Percentiles rank a stretch among this genome's conserved stretches.
Evolutionary conservation across 179 eudicot species (phyloP).

Genomic region (Pouteria campechiana): DNA sequence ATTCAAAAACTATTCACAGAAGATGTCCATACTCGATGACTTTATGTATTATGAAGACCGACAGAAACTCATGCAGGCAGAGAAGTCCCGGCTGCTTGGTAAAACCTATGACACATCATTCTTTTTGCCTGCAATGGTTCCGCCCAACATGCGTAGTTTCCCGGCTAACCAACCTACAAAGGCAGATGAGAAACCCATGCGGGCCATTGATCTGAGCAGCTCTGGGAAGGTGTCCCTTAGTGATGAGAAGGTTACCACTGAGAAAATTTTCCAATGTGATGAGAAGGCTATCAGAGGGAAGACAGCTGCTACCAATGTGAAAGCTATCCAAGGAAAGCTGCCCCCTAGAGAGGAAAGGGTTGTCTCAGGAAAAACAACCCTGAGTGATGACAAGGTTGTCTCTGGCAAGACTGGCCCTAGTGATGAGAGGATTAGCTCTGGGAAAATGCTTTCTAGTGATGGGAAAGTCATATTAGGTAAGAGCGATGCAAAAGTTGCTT

Average conservation of each 20-base stretch:
- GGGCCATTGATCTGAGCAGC: slow-evolving; percentile 8
- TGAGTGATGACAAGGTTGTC: no score
- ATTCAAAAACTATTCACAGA: slow-evolving; percentile 50
- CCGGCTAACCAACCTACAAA: slow-evolving; percentile 18
- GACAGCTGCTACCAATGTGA: no score
- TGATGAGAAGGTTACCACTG: slow-evolving; percentile 7
- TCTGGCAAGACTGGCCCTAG: no score
- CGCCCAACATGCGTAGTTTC: slow-evolving; percentile 28
- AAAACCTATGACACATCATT: slow-evolving; percentile 29
- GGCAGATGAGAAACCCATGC: slow-evolving; percentile 19
- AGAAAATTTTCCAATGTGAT: no score
- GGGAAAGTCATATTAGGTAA: no score
- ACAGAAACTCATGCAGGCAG: slow-evolving; percentile 71
- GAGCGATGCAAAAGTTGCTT: no score
- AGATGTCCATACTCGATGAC: slow-evolving; percentile 84
- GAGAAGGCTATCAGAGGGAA: no score
- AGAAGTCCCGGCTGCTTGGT: slow-evolving; percentile 49
- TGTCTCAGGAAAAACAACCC: no score
- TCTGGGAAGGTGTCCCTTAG: slow-evolving; percentile 13
- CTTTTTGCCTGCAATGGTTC: slow-evolving; percentile 26
- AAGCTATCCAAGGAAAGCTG: no score
- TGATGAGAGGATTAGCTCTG: no score
- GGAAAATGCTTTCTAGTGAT: no score
- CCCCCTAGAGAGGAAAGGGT: no score
- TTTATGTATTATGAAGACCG: slow-evolving; percentile 88